Evolutionary conservation across 1,139 yeast species (phyloP).

Genomic region (Suhomyces kunorum): DNA sequence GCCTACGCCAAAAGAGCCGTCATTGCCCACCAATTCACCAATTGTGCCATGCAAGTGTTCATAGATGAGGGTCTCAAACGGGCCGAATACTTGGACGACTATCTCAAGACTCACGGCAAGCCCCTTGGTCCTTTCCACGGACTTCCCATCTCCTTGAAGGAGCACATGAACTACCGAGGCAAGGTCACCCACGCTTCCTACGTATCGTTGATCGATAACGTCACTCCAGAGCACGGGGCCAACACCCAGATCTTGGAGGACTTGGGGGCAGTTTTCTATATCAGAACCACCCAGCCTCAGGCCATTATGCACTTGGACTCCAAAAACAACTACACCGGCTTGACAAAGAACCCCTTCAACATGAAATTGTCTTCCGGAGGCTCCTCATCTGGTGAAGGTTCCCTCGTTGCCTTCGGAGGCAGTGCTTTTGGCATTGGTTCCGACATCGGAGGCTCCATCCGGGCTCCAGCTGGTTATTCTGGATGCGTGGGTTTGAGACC

Average conservation of each 20-base stretch:
- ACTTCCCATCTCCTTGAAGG: constrained; percentile 74
- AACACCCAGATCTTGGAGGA: constrained; percentile 54
- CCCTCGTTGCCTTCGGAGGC: constrained; percentile 64
- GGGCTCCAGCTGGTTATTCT: constrained; percentile 74
- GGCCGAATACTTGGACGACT: constrained; percentile 56
- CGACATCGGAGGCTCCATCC: constrained; percentile 78
- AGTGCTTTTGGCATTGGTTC: constrained; percentile 70
- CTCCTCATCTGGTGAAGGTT: constrained; percentile 79
- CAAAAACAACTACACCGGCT: constrained; percentile 43
- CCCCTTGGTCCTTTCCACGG: constrained; percentile 77
- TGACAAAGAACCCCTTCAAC: constrained; percentile 42
- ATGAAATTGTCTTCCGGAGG: constrained; percentile 53
- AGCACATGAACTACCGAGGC: constrained; percentile 62
- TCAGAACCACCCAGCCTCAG: constrained; percentile 50
- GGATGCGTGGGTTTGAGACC: constrained; percentile 73
- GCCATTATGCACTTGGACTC: constrained; percentile 51
- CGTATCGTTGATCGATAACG: constrained; percentile 54
- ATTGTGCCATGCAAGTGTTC: constrained; percentile 59
- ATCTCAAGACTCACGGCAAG: constrained; percentile 54
- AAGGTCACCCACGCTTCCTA: constrained; percentile 64
- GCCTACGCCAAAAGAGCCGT: constrained; percentile 63
- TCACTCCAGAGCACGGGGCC: constrained; percentile 52
- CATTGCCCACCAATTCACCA: constrained; percentile 59
- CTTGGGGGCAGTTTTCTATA: constrained; percentile 65
- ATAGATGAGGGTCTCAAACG: constrained; percentile 56